Conservation (phyloP, 2,329 filamentous ascomycete genomes). For the Ophiostoma angusticollis region DNA sequence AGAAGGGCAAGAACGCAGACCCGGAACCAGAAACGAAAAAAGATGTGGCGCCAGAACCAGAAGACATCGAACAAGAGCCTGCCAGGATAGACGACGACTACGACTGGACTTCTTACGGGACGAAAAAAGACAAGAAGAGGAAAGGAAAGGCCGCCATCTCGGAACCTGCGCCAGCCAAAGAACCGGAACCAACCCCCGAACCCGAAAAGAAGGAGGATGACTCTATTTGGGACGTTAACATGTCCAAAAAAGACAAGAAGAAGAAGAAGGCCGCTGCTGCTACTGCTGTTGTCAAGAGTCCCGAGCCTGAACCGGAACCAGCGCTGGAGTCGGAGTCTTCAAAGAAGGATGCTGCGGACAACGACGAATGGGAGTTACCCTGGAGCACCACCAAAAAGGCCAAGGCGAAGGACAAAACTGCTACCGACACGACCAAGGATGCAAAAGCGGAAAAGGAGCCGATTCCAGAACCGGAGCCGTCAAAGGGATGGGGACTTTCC, state of each 20-base stretch:
- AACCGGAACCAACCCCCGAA: conserved; percentile 8
- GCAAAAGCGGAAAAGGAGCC: conserved; percentile 1
- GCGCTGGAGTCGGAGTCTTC: conserved; percentile 4
- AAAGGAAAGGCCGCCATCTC: conserved; percentile 14
- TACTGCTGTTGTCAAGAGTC: conserved; percentile 9
- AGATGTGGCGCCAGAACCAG: too few relatives aligned
- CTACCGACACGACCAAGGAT: conserved; percentile 18
- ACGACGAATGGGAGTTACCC: conserved; percentile 30
- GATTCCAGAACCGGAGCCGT: conserved; percentile 4
- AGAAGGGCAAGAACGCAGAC: conserved; percentile 11
- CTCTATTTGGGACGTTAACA: conserved; percentile 9
- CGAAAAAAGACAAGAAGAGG: conserved; percentile 25
- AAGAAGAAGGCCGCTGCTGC: conserved; percentile 15
- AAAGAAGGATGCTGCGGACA: conserved; percentile 5
- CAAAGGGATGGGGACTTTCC: background rate
- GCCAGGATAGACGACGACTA: conserved; percentile 23
- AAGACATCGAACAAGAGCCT: conserved; percentile 27
- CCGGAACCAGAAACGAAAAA: conserved; percentile 9
- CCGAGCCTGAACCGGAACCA: conserved; percentile 6
- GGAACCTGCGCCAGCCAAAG: conserved; percentile 3
- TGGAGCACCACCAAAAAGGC: conserved; percentile 30
- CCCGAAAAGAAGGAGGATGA: conserved; percentile 6
- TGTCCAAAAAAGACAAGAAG: conserved; percentile 15
- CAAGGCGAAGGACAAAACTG: conserved; percentile 24
- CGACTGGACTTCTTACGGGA: conserved; percentile 16